These are phyloP conservation scores for Alternaria sp. DNA, from an alignment of 2,329 filamentous ascomycete genomes.

Conservation along the genomic window DNA sequence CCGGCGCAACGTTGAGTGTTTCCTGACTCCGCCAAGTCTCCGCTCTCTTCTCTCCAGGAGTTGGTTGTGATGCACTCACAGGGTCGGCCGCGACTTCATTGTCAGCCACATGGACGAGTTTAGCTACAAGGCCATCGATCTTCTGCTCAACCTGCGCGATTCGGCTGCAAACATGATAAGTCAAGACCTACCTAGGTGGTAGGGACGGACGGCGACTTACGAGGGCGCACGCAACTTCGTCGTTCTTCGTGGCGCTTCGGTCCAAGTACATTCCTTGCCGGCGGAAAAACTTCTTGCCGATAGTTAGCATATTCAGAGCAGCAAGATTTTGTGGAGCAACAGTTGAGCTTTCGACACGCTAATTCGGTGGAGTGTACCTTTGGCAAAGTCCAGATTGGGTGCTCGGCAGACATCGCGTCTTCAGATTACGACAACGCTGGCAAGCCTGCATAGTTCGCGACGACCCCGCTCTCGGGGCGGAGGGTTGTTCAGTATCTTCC, in stretches of 20 bases:
- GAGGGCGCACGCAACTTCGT: conserved; percentile 44
- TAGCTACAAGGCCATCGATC: conserved; percentile 48
- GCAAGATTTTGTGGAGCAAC: background rate
- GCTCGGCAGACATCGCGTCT: conserved; percentile 48
- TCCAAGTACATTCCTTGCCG: conserved; percentile 45
- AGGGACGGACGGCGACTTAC: conserved; percentile 31
- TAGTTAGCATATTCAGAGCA: conserved; percentile 7
- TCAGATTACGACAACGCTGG: conserved; percentile 46
- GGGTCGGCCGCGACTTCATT: background rate
- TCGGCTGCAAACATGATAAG: conserved; percentile 29
- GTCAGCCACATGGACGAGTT: conserved; percentile 31
- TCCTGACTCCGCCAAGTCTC: conserved; percentile 9
- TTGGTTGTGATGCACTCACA: background rate
- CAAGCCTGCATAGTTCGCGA: conserved; percentile 45
- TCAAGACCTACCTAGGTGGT: background rate
- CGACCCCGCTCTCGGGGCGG: conserved; percentile 20
- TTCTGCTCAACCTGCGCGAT: conserved; percentile 50
- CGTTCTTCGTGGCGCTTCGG: conserved; percentile 40
- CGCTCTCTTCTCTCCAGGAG: background rate
- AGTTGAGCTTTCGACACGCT: background rate
- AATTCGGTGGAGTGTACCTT: conserved; percentile 31
- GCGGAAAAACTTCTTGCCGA: conserved; percentile 35
- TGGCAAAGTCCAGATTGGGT: conserved; percentile 40
- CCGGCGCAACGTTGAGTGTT: conserved; percentile 26
- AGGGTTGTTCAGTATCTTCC: conserved; percentile 35